Evolutionary conservation across 2,329 filamentous ascomycete species (phyloP), one percentile per base, ranked within the genome.

Genomic region (Chaetomium strumarium): DNA sequence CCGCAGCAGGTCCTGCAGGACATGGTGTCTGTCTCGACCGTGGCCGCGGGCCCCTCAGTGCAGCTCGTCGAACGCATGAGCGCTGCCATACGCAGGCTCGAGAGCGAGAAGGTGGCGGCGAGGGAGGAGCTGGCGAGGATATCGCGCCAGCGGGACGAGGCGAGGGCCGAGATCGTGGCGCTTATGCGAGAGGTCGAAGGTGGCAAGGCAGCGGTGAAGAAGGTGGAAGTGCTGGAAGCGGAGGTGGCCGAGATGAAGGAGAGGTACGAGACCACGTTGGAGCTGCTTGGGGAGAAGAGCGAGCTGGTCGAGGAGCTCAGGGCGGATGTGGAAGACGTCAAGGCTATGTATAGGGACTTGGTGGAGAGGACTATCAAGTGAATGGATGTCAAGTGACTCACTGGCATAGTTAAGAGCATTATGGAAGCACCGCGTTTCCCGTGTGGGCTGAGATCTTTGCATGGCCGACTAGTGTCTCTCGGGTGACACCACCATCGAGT

Each of bases 21-120:
- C 63, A 86, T 95, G 73, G 80, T 93, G 30, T 95, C 89, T 2
- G 88, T 89, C 7, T 95, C 90, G 1, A 96, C 92, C 0, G 86
- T 90, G 9, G 92, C 85, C 0, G 91, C 92, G 0, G 93, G 93
- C 0, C 93, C 93, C 0, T 92, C 87, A 0, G 92, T 99, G 1
- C 92, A 97, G 70, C 80, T 99, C 1, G 91, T 99, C 14, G 93
- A 97, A 71, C 83, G 92, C 49, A 95, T 99, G 89, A 95, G 88
- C 64, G 89, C 91, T 2, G 89, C 90, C 0, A 91, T 99, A 41
- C 86, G 93, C 10, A 83, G 92, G 6, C 76, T 99, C 0, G 93
- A 99, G 66, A 89, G 84, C 45, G 93, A 99, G 66, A 95, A 95
- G 66, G 88, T 93, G 1, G 87, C 86, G 1, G 84, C 85, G 13